Evolutionary conservation across 2,329 filamentous ascomycete genomes (phyloP).

Genomic region (Xylaria sp.): DNA sequence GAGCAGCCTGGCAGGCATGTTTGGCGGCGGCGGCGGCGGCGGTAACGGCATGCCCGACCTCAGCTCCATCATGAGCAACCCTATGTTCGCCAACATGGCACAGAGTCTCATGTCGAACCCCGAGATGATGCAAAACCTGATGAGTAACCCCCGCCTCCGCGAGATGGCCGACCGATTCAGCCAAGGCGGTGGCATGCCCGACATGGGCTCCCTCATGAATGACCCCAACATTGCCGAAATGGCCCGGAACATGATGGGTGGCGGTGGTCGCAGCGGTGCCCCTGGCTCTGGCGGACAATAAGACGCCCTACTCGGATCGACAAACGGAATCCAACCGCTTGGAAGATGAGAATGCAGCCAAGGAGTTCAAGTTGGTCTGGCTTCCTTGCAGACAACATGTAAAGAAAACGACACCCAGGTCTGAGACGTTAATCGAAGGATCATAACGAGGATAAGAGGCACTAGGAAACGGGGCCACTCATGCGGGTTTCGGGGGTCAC

Average conservation of each 20-base stretch:
- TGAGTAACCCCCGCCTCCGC: conserved; percentile 90
- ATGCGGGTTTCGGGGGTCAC: conserved; percentile 12
- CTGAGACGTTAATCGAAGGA: conserved; percentile 20
- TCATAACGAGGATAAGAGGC: conserved; percentile 9
- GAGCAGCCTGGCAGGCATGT: conserved; percentile 76
- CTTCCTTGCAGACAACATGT: background rate
- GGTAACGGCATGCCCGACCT: conserved; percentile 88
- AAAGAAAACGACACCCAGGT: conserved; percentile 11
- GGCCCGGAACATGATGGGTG: conserved; percentile 58
- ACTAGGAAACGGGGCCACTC: conserved; percentile 10
- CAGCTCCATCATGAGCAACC: conserved; percentile 90
- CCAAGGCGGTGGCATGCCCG: conserved; percentile 86
- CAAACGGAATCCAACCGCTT: background rate
- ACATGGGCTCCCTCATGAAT: conserved; percentile 85
- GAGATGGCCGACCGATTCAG: conserved; percentile 88
- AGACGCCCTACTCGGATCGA: conserved; percentile 8
- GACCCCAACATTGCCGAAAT: conserved; percentile 93
- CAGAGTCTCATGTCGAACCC: conserved; percentile 98
- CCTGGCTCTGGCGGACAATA: conserved; percentile 40
- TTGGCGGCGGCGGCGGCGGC: conserved; percentile 66
- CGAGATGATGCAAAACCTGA: conserved; percentile 87
- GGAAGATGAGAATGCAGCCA: background rate
- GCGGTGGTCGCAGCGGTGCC: conserved; percentile 42
- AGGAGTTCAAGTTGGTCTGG: background rate
- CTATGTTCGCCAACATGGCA: conserved; percentile 98